A percentile compares a stretch with the other conserved stretches of the same genome.
Evolutionary conservation across 805 yeast genomes (phyloP).

Genomic region (Candida wancherniae): DNA sequence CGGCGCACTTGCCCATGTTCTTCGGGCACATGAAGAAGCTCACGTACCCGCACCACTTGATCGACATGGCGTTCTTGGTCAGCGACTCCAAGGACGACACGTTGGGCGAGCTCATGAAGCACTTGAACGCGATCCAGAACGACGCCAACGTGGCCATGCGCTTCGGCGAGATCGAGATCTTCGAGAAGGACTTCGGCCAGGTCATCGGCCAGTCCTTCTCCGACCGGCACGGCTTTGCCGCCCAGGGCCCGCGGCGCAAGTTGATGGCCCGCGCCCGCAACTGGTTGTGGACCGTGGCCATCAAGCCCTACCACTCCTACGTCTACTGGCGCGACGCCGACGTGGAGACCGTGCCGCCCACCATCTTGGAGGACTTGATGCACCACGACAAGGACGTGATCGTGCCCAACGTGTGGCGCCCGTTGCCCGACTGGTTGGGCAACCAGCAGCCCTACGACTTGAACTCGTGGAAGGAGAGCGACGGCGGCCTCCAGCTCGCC

Average conservation of each 20-base stretch:
- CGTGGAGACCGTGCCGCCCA: slow-evolving; percentile 83
- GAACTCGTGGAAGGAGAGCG: slow-evolving; percentile 83
- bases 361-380: slow-evolving; percentile 89
- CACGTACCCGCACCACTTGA: slow-evolving; percentile 81
- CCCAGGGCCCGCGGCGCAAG: slow-evolving; percentile 92
- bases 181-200: slow-evolving; percentile 91
- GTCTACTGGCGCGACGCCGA: slow-evolving; percentile 98
- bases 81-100: slow-evolving; percentile 90
- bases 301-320: slow-evolving; percentile 90
- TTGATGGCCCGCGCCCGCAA: slow-evolving; percentile 94
- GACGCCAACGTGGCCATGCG: slow-evolving; percentile 56
- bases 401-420: slow-evolving; percentile 93
- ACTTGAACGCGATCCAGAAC: slow-evolving; percentile 59
- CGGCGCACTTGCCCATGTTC: slow-evolving; percentile 83
- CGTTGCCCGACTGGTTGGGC: slow-evolving; percentile 81
- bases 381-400: slow-evolving; percentile 85
- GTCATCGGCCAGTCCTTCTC: slow-evolving; percentile 87
- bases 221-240: slow-evolving; percentile 93
- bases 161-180: slow-evolving; percentile 83
- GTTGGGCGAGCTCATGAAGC: slow-evolving; percentile 56
- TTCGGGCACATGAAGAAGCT: slow-evolving; percentile 74
- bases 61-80: slow-evolving; percentile 80
- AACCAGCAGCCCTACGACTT: slow-evolving; percentile 81
- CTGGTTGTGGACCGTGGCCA: slow-evolving; percentile 83
- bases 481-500: slow-evolving; percentile 76